phyloP scores from a whole-genome alignment of 495 filamentous ascomycete genomes.

The Thermothielavioides terrestris region DNA sequence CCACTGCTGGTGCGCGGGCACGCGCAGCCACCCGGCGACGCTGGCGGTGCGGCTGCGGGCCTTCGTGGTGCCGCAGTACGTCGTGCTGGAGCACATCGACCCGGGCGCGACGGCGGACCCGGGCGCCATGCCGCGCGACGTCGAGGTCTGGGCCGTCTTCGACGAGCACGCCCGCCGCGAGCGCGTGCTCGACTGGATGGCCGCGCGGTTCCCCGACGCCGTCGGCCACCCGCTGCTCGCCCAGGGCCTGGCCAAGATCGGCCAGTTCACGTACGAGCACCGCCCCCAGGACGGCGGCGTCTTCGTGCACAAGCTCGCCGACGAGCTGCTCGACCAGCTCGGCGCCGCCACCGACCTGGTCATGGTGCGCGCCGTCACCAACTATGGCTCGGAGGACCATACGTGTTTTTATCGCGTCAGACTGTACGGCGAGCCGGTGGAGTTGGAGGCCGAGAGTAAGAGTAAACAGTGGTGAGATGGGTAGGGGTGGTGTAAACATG shows the following conservation, averaged over 20 bases:
- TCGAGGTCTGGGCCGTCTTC: slow-evolving; percentile 52
- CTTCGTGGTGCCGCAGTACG: slow-evolving; percentile 43
- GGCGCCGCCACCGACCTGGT: slow-evolving; percentile 32
- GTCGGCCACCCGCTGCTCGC: slow-evolving; percentile 1
- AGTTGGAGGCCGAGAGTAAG: not conserved
- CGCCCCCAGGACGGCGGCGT: slow-evolving; percentile 34
- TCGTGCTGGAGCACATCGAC: slow-evolving; percentile 58
- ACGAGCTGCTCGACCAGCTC: slow-evolving; percentile 27
- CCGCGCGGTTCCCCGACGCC: slow-evolving; percentile 19
- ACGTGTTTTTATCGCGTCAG: slow-evolving; percentile 56
- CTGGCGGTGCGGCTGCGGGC: slow-evolving; percentile 41
- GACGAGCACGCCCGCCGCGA: slow-evolving; percentile 24
- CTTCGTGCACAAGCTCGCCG: slow-evolving; percentile 41
- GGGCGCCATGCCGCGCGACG: slow-evolving; percentile 45
- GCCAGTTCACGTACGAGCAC: slow-evolving; percentile 44
- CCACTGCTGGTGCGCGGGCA: slow-evolving; percentile 58
- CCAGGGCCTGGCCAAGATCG: slow-evolving; percentile 43
- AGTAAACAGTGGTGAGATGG: not conserved
- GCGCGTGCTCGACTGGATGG: slow-evolving; percentile 25
- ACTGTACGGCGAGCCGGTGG: slow-evolving; percentile 41
- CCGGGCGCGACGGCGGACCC: slow-evolving; percentile 44
- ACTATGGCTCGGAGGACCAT: slow-evolving; percentile 44
- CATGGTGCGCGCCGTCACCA: slow-evolving; percentile 43
- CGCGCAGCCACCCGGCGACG: slow-evolving; percentile 24
- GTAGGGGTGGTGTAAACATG: not conserved